These are phyloP conservation scores for Alternaria dauci DNA, from an alignment of 2,329 filamentous ascomycete genomes.

Conservation along the genomic window DNA sequence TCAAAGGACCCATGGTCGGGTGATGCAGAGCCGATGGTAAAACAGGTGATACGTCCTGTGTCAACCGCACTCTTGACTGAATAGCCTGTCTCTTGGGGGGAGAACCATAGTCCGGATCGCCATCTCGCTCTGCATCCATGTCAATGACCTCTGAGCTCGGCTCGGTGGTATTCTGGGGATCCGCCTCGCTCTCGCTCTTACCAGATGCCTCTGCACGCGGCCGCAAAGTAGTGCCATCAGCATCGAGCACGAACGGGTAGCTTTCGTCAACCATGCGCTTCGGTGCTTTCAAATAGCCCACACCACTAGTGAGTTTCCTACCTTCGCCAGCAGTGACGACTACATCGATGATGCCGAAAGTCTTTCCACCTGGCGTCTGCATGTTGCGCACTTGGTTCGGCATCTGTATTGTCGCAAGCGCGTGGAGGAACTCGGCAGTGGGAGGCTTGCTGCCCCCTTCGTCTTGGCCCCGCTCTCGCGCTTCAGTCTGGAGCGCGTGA, in stretches of 20 bases:
- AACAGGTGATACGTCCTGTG: not conserved
- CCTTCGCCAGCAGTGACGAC: slow-evolving; percentile 43
- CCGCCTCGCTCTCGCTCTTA: not conserved
- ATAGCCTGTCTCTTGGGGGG: slow-evolving; percentile 15
- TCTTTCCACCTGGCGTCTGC: slow-evolving; percentile 39
- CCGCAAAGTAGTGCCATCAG: not conserved
- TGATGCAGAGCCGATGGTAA: not conserved
- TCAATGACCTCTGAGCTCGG: not conserved
- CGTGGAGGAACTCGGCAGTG: slow-evolving; percentile 51
- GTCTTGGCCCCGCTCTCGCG: slow-evolving; percentile 45
- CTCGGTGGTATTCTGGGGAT: not conserved
- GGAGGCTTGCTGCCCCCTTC: slow-evolving; percentile 42
- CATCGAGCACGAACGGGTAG: slow-evolving; percentile 14
- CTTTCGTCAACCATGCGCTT: slow-evolving; percentile 33
- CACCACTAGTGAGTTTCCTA: slow-evolving; percentile 33
- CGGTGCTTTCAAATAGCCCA: slow-evolving; percentile 35
- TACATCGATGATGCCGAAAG: slow-evolving; percentile 52
- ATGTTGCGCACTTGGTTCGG: slow-evolving; percentile 45
- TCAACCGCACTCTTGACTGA: not conserved
- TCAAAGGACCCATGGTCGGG: not conserved
- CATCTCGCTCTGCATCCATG: slow-evolving; percentile 19
- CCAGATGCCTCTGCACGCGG: not conserved
- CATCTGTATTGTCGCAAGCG: slow-evolving; percentile 50
- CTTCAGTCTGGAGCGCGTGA: slow-evolving; percentile 45
- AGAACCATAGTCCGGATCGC: slow-evolving; percentile 7